A percentile compares a stretch with the other conserved stretches of the same genome.
phyloP scores from a whole-genome alignment of 2,329 filamentous ascomycete species.

The Didymella keratinophila region DNA sequence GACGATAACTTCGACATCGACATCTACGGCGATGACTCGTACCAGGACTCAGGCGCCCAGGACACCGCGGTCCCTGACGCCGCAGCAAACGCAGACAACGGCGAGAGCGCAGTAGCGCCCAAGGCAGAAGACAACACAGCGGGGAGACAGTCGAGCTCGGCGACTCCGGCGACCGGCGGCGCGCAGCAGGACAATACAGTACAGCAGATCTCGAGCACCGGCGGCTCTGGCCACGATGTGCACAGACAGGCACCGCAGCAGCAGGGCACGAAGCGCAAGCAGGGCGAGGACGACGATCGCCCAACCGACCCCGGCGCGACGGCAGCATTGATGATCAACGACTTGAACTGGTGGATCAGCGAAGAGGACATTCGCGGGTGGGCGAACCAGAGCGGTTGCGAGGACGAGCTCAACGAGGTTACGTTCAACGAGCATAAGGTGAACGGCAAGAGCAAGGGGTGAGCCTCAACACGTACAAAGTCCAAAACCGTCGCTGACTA shows the following conservation, averaged over 20 bases:
- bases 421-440: conserved; percentile 99
- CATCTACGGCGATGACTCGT: conserved; percentile 69
- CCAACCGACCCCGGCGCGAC: conserved; percentile 67
- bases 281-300: conserved; percentile 60
- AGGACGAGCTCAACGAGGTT: conserved; percentile 87
- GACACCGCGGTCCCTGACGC: conserved; percentile 38
- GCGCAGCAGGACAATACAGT: conserved; percentile 41
- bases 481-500: conserved; percentile 18
- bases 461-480: conserved; percentile 45
- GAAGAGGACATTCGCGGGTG: conserved; percentile 94
- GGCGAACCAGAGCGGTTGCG: conserved; percentile 79
- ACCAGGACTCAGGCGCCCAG: conserved; percentile 37
- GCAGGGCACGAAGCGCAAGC: conserved; percentile 70
- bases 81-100: conserved; percentile 37
- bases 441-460: conserved; percentile 99
- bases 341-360: conserved; percentile 90
- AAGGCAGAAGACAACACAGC: conserved; percentile 22
- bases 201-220: conserved; percentile 56
- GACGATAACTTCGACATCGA: conserved; percentile 76
- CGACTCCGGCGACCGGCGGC: conserved; percentile 32
- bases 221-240: conserved; percentile 48
- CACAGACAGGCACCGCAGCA: conserved; percentile 57
- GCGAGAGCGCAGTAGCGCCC: conserved; percentile 22
- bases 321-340: conserved; percentile 82
- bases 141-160: conserved; percentile 33